Evolutionary conservation across 345 rosid genomes (phyloP).

Genomic region (Arabis alpina): DNA sequence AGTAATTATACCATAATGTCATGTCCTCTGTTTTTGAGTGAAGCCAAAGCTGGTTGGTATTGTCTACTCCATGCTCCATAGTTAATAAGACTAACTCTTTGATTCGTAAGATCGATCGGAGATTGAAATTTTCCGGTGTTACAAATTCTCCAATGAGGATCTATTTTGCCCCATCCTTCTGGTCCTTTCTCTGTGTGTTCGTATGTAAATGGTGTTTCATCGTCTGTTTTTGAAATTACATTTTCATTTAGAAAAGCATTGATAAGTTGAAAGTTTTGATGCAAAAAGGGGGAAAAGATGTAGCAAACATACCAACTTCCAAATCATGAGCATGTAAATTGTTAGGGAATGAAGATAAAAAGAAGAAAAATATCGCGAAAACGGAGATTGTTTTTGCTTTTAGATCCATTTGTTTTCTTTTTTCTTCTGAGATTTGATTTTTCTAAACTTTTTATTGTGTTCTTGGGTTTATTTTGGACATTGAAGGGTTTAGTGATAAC

Average conservation of each 20-base stretch:
- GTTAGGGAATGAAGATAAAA: constrained; percentile 2
- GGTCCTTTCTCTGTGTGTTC: constrained; percentile 52
- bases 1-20: constrained; percentile 57
- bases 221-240: constrained; percentile 33
- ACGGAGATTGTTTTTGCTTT: constrained; percentile 3
- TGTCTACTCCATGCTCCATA: constrained; percentile 48
- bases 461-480: constrained; percentile 7
- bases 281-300: background rate
- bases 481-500: background rate
- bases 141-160: constrained; percentile 61
- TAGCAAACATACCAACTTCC: constrained; percentile 36
- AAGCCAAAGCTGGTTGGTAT: constrained; percentile 65
- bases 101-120: constrained; percentile 56
- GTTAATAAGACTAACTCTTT: constrained; percentile 37
- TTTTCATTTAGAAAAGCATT: background rate
- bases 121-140: constrained; percentile 63
- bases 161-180: constrained; percentile 50
- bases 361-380: constrained; percentile 8
- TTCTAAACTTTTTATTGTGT: background rate
- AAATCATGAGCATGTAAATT: background rate
- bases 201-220: constrained; percentile 54
- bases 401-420: constrained; percentile 12
- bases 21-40: constrained; percentile 64
- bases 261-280: background rate
- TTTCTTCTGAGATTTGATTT: background rate